A percentile compares a stretch with the other conserved stretches of the same genome.
Conservation (phyloP, 352 stramenopile species). For the Phytopythium sindhum region DNA sequence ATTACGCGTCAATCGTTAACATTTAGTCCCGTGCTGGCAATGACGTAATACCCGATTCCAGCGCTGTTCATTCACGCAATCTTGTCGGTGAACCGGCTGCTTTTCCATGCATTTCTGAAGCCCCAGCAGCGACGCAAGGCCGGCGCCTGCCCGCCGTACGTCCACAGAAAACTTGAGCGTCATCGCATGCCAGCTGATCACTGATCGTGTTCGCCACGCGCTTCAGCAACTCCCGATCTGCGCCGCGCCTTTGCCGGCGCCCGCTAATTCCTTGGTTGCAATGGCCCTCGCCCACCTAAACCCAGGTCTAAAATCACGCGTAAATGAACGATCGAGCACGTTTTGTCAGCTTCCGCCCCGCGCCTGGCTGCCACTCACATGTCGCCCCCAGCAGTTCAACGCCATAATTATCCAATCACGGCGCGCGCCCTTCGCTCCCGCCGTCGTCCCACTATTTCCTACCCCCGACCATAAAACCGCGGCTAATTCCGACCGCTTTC, state of each 20-base stretch:
- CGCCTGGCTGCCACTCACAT: no score
- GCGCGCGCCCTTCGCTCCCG: neutral
- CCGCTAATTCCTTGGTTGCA: no score
- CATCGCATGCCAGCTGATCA: neutral
- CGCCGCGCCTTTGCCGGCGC: neutral
- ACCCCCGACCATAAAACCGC: neutral
- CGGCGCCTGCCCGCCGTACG: neutral
- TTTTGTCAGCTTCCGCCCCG: no score
- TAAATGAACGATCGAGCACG: no score
- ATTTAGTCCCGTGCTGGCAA: no score
- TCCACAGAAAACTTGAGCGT: neutral
- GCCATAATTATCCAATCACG: neutral
- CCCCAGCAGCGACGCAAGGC: neutral
- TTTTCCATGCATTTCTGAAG: constrained; percentile 3
- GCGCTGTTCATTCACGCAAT: no score
- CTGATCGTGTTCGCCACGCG: neutral
- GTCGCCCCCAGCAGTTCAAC: neutral
- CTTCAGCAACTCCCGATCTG: no score
- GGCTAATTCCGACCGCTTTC: neutral
- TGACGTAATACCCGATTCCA: no score
- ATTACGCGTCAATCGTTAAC: no score
- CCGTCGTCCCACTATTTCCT: neutral
- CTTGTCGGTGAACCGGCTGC: neutral
- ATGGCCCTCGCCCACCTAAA: no score
- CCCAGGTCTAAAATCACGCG: no score